A percentile compares a stretch with the other conserved stretches of the same genome.
Evolutionary conservation across 345 rosid species (phyloP).

Genomic region (Geranium rotundifolium): DNA sequence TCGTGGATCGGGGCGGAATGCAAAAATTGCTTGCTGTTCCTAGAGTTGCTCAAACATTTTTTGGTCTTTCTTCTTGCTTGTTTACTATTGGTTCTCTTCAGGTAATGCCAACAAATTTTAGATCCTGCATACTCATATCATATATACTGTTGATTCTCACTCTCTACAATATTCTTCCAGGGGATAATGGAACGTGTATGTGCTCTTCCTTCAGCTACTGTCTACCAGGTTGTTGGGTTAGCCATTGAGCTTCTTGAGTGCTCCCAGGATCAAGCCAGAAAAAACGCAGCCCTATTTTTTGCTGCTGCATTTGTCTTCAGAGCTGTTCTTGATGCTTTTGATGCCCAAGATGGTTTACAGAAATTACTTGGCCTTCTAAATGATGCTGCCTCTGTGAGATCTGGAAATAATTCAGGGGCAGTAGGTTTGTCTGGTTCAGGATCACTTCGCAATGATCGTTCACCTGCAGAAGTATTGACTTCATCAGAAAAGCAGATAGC

Average conservation of each 20-base stretch:
- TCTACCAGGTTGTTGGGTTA: slow-evolving; percentile 73
- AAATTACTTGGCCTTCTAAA: slow-evolving; percentile 65
- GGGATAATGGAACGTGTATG: slow-evolving; percentile 99
- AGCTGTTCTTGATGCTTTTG: slow-evolving; percentile 96
- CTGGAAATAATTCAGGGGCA: slow-evolving; percentile 63
- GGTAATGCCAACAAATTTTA: slow-evolving; percentile 31
- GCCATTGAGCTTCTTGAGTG: slow-evolving; percentile 82
- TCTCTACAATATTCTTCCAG: slow-evolving; percentile 26
- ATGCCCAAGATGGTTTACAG: slow-evolving; percentile 74
- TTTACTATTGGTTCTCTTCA: slow-evolving; percentile 86
- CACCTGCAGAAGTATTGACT: slow-evolving; percentile 75
- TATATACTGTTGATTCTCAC: slow-evolving; percentile 8
- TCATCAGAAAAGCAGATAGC: slow-evolving; percentile 94
- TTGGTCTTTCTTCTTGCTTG: slow-evolving; percentile 91
- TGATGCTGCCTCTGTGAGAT: slow-evolving; percentile 84
- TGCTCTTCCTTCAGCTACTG: slow-evolving; percentile 77
- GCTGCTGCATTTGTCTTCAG: slow-evolving; percentile 91
- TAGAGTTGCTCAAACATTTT: slow-evolving; percentile 54
- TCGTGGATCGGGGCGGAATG: slow-evolving; percentile 94
- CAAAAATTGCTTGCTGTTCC: slow-evolving; percentile 88
- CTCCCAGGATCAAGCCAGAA: slow-evolving; percentile 80
- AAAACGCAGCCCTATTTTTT: slow-evolving; percentile 89
- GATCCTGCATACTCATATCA: neutral
- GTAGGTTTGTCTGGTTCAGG: slow-evolving; percentile 35
- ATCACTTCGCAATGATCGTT: slow-evolving; percentile 57